Percentiles rank a stretch among this genome's conserved stretches.
Conservation (phyloP, 2,329 filamentous ascomycete genomes). For the Paracoccidioides brasiliensis region DNA sequence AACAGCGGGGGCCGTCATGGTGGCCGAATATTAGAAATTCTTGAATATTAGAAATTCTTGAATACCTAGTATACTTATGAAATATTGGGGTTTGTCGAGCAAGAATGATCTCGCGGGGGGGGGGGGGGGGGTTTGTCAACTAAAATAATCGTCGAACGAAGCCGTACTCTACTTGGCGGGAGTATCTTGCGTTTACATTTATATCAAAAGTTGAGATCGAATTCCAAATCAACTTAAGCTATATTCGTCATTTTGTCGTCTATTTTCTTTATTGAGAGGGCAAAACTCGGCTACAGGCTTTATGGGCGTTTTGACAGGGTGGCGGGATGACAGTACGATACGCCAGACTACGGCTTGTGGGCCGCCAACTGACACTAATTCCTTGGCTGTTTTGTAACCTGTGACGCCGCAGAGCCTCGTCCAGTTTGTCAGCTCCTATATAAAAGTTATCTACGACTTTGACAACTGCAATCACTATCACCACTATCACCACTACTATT, state of each 20-base stretch:
- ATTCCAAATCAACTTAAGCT: neutral
- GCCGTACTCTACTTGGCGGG: neutral
- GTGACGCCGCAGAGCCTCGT: constrained; percentile 1
- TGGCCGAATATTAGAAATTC: neutral
- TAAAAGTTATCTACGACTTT: neutral
- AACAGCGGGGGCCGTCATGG: constrained; percentile 3
- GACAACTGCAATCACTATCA: neutral
- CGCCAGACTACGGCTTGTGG: neutral
- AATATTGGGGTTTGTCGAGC: no score
- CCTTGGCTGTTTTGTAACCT: constrained; percentile 1
- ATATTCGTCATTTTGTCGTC: neutral
- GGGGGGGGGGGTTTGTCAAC: neutral
- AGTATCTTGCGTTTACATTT: neutral
- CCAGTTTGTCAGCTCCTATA: neutral
- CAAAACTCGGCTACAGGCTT: neutral
- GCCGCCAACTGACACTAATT: neutral
- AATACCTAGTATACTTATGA: no score
- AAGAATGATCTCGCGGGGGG: no score
- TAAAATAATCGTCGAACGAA: neutral
- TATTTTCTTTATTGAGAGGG: neutral
- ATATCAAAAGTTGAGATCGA: neutral
- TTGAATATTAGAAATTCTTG: neutral
- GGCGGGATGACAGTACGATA: constrained; percentile 1
- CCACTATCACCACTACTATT: neutral
- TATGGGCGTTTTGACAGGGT: neutral